Conservation (phyloP, 192 early-diverging fungal genomes). For the Backusella australiensis region DNA sequence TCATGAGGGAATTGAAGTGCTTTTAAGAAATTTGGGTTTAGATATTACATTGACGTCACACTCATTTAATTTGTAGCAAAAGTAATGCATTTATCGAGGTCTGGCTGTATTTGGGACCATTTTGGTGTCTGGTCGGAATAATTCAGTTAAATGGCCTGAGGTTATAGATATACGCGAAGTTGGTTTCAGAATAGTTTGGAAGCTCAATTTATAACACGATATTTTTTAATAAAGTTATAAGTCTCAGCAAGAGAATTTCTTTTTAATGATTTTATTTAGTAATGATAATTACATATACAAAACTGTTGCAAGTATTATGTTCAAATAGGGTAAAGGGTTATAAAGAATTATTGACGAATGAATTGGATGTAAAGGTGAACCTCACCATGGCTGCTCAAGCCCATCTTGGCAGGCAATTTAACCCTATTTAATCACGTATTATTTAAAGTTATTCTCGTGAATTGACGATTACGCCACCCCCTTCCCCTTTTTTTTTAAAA, state of each 20-base stretch:
- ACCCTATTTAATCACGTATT: conserved; percentile 6
- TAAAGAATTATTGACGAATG: not conserved
- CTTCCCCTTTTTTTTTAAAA: not conserved
- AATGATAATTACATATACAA: not conserved
- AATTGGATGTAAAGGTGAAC: conserved; percentile 15
- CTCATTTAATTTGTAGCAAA: no score
- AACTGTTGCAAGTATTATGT: not conserved
- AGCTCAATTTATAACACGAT: not conserved
- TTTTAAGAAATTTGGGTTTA: no score
- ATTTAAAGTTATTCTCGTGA: not conserved
- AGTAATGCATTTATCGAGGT: no score
- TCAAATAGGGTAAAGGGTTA: not conserved
- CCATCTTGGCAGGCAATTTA: conserved; percentile 24
- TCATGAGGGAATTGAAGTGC: no score
- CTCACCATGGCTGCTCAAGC: conserved; percentile 18
- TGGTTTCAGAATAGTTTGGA: no score
- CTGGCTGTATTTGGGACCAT: no score
- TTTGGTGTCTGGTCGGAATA: no score
- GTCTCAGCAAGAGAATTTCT: not conserved
- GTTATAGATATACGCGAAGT: no score
- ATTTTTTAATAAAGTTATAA: not conserved
- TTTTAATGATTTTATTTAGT: not conserved
- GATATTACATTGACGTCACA: no score
- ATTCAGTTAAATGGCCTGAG: no score
- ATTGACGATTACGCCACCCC: not conserved